Evolutionary conservation across 2,329 filamentous ascomycete species (phyloP).

Genomic region (Thielaviopsis ethacetica): DNA sequence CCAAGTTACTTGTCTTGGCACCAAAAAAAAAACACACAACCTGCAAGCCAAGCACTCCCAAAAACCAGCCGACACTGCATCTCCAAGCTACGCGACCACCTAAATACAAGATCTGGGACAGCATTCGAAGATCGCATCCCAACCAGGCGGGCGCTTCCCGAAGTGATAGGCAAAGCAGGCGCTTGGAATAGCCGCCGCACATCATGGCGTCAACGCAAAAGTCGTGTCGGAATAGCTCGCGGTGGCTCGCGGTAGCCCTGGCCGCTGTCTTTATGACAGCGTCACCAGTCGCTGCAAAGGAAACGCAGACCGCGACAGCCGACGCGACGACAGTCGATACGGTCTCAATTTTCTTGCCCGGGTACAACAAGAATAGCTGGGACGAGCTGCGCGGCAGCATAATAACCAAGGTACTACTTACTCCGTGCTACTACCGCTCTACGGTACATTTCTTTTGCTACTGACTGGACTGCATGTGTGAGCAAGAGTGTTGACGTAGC

Average conservation of each 20-base stretch:
- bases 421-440: too few relatives aligned
- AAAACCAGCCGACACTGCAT: too few relatives aligned
- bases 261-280: not conserved
- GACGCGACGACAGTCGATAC: not conserved
- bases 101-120: too few relatives aligned
- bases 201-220: not conserved
- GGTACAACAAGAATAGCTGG: conserved; percentile 27
- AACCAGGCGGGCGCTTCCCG: too few relatives aligned
- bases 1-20: too few relatives aligned
- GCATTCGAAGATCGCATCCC: not conserved
- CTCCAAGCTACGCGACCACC: not conserved
- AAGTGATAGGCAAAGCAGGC: too few relatives aligned
- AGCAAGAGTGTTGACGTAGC: conserved; percentile 2
- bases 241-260: not conserved
- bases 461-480: too few relatives aligned
- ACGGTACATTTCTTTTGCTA: too few relatives aligned
- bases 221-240: not conserved
- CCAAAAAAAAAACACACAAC: too few relatives aligned
- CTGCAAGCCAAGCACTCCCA: too few relatives aligned
- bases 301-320: not conserved
- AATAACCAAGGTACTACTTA: conserved; percentile 22
- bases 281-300: not conserved
- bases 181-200: not conserved
- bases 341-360: conserved; percentile 22
- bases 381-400: conserved; percentile 29